A percentile compares a stretch with the other conserved stretches of the same genome.
These are phyloP conservation scores for Nitzschia inconspicua DNA, from an alignment of 108 stramenopile genomes.

Conservation along the genomic window DNA sequence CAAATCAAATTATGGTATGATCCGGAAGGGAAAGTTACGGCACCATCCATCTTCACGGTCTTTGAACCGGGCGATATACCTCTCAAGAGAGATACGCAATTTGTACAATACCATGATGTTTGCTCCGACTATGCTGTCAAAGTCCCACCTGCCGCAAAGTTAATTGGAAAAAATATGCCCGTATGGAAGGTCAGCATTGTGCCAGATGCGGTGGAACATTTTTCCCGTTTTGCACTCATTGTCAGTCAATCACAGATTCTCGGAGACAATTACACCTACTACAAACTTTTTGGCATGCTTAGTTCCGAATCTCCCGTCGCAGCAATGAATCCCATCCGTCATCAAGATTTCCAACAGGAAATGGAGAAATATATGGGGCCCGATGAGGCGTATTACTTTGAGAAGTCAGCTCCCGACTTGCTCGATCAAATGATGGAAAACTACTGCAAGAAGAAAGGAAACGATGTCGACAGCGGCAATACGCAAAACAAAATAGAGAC, in stretches of 20 bases:
- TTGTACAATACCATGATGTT: background rate
- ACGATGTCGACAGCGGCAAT: background rate
- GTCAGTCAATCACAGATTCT: constrained; percentile 21
- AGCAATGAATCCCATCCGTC: background rate
- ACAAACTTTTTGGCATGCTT: constrained; percentile 22
- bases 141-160: background rate
- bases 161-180: background rate
- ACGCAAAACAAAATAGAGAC: background rate
- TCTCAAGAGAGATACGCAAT: background rate
- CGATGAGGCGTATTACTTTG: background rate
- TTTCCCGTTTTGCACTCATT: constrained; percentile 15
- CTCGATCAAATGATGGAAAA: background rate
- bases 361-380: background rate
- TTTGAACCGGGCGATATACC: constrained; percentile 2
- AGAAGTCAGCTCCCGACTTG: background rate
- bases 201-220: constrained; percentile 7
- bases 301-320: constrained; percentile 2
- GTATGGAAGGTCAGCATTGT: constrained; percentile 6
- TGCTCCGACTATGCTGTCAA: background rate
- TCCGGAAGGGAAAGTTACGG: background rate
- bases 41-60: background rate
- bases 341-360: background rate
- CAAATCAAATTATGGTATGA: constrained; percentile 1
- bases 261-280: constrained; percentile 29
- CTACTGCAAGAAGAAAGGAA: background rate